Evolutionary conservation across 495 filamentous ascomycete genomes (phyloP), one percentile per base, ranked within the genome.

Genomic region (Penicillium cataractarum): DNA sequence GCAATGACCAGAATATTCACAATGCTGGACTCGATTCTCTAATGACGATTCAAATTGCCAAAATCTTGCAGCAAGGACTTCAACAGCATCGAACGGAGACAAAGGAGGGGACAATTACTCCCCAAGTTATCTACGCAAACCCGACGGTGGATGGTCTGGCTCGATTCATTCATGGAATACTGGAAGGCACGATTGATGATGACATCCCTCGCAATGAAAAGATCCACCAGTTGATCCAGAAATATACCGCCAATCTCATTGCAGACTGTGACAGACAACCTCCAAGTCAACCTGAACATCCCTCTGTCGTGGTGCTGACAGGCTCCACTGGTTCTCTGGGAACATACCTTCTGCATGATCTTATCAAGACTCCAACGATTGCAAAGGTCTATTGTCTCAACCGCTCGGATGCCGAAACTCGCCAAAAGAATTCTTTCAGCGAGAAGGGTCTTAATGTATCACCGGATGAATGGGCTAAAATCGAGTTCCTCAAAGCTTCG

Each of bases 301-400:
- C 65, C 22, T 59, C 68, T 2, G 67, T 52, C 10, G 59, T 78
- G 0, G 59, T 86, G 15, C 65, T 89, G 22, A 89, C 85, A 0
- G 86, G 86, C 13, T 81, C 82, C 0, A 88, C 86, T 1, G 86
- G 85, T 21, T 80, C 79, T 12, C 60, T 90, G 27, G 86, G 87
- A 0, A 83, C 77, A 0, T 85, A 87, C 69, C 73, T 89, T 50
- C 72, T 89, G 0, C 73, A 83, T 56, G 39, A 68, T 10, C 72
- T 86, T 21, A 55, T 79, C 1, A 77, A 76, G 4, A 62, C 55
- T 27, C 55, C 62, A 2, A 55, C 65, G 4, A 76, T 89, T 19
- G 65, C 72, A 42, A 81, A 81, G 54, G 73, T 88, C 44, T 78
- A 83, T 62, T 88, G 84, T 59, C 71, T 88, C 55, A 89, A 89